Evolutionary conservation across 2,329 filamentous ascomycete genomes (phyloP).

Genomic region (Pseudopyrenochaeta lycopersici): DNA sequence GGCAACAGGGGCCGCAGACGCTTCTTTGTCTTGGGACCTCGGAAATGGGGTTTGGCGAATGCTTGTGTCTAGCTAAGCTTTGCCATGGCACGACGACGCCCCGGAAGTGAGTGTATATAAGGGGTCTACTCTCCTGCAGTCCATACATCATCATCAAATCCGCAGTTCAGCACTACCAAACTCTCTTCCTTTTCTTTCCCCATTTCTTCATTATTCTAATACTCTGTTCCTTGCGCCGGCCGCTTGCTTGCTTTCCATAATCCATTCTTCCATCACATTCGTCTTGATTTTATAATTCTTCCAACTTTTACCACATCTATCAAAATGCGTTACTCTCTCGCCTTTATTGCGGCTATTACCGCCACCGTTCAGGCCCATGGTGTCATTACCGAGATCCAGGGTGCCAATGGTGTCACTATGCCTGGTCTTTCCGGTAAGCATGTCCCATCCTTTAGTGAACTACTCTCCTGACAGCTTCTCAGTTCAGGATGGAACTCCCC

Average conservation of each 20-base stretch:
- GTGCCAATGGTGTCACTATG: slow-evolving; percentile 70
- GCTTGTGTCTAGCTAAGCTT: slow-evolving; percentile 46
- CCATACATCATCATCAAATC: slow-evolving; percentile 32
- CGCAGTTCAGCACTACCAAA: slow-evolving; percentile 38
- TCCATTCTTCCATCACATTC: slow-evolving; percentile 10
- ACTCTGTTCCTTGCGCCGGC: slow-evolving; percentile 44
- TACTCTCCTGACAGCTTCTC: slow-evolving; percentile 16
- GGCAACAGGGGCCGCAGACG: slow-evolving; percentile 7
- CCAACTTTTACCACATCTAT: slow-evolving; percentile 20
- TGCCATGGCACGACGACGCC: slow-evolving; percentile 3
- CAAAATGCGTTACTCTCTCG: slow-evolving; percentile 60
- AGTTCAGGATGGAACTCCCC: slow-evolving; percentile 73
- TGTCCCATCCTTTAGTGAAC: background rate
- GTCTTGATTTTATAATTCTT: slow-evolving; percentile 14
- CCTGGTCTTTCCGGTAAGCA: slow-evolving; percentile 64
- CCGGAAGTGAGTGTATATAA: slow-evolving; percentile 41
- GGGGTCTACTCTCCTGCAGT: slow-evolving; percentile 15
- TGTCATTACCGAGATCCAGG: slow-evolving; percentile 64
- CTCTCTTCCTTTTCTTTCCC: slow-evolving; percentile 28
- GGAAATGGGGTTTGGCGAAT: slow-evolving; percentile 21
- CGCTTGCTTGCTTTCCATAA: too few relatives aligned
- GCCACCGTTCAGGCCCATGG: slow-evolving; percentile 66
- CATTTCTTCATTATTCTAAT: slow-evolving; percentile 32
- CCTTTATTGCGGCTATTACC: slow-evolving; percentile 57
- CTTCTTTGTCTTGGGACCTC: slow-evolving; percentile 8